These are phyloP conservation scores for Tetradesmus obliquus DNA, from an alignment of 139 green algal genomes.

Conservation along the genomic window DNA sequence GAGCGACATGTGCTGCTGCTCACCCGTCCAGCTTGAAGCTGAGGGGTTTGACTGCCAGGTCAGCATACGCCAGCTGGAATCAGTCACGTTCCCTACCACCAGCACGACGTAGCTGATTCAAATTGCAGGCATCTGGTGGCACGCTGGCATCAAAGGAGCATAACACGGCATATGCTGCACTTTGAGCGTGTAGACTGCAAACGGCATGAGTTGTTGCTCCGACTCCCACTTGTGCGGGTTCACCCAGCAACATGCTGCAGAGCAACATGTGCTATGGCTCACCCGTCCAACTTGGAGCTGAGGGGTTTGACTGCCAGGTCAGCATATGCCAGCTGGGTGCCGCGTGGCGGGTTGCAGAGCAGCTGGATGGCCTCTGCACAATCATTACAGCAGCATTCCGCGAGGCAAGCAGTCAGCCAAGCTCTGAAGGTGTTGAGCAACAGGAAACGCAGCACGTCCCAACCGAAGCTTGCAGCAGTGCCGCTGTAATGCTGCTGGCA, in stretches of 20 bases:
- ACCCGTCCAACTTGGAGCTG: neutral
- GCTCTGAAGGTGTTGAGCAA: neutral
- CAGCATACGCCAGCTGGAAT: conserved; percentile 29
- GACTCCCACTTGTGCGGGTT: too few species aligned
- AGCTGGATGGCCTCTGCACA: conserved; percentile 9
- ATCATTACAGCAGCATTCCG: neutral
- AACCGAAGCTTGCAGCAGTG: too few species aligned
- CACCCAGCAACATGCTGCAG: too few species aligned
- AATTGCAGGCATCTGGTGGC: fast-evolving
- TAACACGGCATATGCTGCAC: too few species aligned
- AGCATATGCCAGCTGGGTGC: conserved; percentile 22
- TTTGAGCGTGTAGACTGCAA: too few species aligned
- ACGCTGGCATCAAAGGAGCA: too few species aligned
- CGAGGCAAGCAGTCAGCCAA: neutral
- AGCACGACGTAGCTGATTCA: too few species aligned
- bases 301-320: neutral
- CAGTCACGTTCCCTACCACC: too few species aligned
- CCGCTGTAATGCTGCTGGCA: too few species aligned
- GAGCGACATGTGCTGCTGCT: neutral
- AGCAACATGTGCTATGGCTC: neutral
- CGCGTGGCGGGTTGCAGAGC: conserved; percentile 1
- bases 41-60: neutral
- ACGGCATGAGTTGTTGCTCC: too few species aligned
- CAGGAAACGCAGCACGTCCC: too few species aligned
- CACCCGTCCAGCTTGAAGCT: neutral